Conservation (phyloP, 768 basidiomycete genomes). For the Mycena amicta region DNA sequence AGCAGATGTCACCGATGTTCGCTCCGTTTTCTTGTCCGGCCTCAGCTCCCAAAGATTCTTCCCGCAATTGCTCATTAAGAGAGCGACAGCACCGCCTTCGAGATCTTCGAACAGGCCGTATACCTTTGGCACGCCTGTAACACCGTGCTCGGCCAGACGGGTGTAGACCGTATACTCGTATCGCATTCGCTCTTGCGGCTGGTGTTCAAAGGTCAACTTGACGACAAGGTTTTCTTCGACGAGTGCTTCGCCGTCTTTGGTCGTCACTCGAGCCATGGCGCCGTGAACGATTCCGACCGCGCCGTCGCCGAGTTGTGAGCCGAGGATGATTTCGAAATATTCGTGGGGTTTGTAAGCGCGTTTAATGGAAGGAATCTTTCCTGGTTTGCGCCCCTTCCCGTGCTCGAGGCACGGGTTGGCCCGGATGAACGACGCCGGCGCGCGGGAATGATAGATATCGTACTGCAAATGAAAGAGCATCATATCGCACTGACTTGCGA, state of each 20-base stretch:
- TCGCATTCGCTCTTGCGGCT: conserved; percentile 15
- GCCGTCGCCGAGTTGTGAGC: conserved; percentile 13
- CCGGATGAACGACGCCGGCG: neutral
- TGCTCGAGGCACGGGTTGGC: neutral
- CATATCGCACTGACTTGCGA: neutral
- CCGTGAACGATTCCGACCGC: conserved; percentile 15
- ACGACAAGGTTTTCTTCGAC: conserved; percentile 12
- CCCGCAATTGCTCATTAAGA: conserved; percentile 22
- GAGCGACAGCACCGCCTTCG: conserved; percentile 14
- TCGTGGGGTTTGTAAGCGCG: conserved; percentile 5
- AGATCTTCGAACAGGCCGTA: conserved; percentile 21
- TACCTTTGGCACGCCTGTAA: conserved; percentile 17
- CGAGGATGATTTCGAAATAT: conserved; percentile 13
- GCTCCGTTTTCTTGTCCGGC: neutral
- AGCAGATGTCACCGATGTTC: neutral
- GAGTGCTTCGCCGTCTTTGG: neutral
- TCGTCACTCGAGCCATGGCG: conserved; percentile 6
- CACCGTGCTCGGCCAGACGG: conserved; percentile 1
- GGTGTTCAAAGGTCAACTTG: conserved; percentile 16
- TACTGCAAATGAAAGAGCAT: neutral
- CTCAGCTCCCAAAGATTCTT: conserved; percentile 1
- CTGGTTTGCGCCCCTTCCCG: neutral
- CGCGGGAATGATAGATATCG: neutral
- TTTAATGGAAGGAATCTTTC: neutral
- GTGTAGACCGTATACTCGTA: conserved; percentile 18